phyloP scores from a whole-genome alignment of 202 grass and related monocot species.

The Schoenoplectus tabernaemontani region DNA sequence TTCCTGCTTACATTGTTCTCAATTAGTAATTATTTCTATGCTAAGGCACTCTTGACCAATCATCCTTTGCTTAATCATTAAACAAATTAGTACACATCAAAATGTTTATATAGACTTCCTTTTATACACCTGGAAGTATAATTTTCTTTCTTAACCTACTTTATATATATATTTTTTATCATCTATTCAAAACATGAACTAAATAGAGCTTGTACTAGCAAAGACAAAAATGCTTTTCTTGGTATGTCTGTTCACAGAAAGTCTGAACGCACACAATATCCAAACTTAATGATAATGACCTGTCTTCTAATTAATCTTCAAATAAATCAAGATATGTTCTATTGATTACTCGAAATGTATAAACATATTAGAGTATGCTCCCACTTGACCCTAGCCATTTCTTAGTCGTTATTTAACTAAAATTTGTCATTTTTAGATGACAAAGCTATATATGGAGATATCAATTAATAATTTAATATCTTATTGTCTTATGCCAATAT shows the following conservation, averaged over 20 bases:
- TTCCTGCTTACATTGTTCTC: conserved; percentile 30
- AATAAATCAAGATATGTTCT: neutral
- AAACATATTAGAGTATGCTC: neutral
- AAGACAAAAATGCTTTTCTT: neutral
- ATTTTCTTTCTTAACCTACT: no score
- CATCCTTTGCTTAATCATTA: no score
- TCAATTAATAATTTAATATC: neutral
- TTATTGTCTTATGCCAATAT: neutral
- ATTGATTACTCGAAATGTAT: neutral
- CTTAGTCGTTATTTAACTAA: neutral
- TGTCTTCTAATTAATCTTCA: no score
- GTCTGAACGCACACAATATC: neutral
- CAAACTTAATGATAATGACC: neutral
- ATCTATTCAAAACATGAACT: neutral
- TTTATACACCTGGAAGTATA: no score
- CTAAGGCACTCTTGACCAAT: no score
- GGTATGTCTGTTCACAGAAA: neutral
- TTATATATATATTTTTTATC: no score
- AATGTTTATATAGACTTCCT: no score
- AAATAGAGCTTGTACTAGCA: neutral
- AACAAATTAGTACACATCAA: no score
- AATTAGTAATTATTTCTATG: neutral
- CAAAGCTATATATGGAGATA: neutral
- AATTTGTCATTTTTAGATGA: neutral
- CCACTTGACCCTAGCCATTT: neutral